Evolutionary conservation across 305 asterid genomes (phyloP).

Genomic region (Euphrasia arctica): DNA sequence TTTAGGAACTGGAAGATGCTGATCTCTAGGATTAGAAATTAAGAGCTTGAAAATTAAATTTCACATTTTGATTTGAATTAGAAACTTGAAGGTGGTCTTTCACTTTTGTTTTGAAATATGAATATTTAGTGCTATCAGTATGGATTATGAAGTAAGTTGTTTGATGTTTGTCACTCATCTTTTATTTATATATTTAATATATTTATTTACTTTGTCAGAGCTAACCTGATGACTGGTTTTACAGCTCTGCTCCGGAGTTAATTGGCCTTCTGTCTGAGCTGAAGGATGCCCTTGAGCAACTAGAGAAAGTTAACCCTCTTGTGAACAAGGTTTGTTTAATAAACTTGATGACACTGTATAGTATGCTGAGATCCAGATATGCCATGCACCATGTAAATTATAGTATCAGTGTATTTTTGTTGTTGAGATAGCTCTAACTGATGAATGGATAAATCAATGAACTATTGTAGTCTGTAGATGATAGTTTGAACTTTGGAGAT

Average conservation of each 20-base stretch:
- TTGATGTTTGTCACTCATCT: neutral
- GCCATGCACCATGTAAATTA: conserved; percentile 5
- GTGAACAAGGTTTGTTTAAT: conserved; percentile 54
- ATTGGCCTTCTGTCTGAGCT: conserved; percentile 89
- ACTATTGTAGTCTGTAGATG: neutral
- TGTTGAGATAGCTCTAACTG: conserved; percentile 1
- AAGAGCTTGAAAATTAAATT: neutral
- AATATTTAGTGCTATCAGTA: neutral
- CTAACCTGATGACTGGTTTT: conserved; percentile 29
- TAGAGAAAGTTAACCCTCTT: conserved; percentile 79
- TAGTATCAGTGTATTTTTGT: neutral
- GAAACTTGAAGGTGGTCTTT: neutral
- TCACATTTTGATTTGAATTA: neutral
- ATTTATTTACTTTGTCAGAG: conserved; percentile 12
- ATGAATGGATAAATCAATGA: neutral
- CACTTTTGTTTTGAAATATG: neutral
- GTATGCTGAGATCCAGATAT: conserved; percentile 9
- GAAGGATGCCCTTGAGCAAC: conserved; percentile 65
- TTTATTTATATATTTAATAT: neutral
- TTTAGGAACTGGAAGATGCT: neutral
- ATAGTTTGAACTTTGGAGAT: conserved; percentile 10
- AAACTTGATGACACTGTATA: neutral
- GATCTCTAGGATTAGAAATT: neutral
- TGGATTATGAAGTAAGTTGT: neutral
- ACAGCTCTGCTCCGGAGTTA: conserved; percentile 94